phyloP scores from a whole-genome alignment of 208 protist species.

The Leishmania arabica region DNA sequence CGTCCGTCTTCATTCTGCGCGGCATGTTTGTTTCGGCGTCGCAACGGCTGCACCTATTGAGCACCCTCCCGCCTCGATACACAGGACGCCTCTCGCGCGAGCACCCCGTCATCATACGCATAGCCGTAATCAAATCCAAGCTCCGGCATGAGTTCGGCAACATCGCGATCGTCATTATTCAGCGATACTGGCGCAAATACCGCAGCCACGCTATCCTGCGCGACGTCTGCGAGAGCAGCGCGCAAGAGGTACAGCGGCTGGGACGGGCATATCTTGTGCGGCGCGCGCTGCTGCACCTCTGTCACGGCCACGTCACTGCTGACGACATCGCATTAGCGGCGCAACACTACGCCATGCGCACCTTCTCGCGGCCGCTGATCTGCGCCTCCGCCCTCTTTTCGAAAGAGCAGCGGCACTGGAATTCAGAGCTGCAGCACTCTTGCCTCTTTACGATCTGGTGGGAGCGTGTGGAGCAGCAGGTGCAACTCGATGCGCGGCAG shows the following conservation, averaged over 20 bases:
- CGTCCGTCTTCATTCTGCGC: conserved; percentile 49
- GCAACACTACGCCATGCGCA: conserved; percentile 31
- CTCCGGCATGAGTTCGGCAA: conserved; percentile 35
- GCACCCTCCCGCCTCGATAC: conserved; percentile 42
- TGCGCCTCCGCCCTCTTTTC: conserved; percentile 33
- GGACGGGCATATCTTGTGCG: conserved; percentile 47
- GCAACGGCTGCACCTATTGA: conserved; percentile 32
- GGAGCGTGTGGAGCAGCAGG: conserved; percentile 20
- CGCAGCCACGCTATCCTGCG: conserved; percentile 28
- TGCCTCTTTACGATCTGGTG: conserved; percentile 38
- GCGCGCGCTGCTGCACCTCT: conserved; percentile 20
- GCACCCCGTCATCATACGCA: conserved; percentile 44
- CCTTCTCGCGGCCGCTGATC: conserved; percentile 42
- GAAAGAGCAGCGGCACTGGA: conserved; percentile 50
- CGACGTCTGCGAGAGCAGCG: conserved; percentile 46
- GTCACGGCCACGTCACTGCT: conserved; percentile 15
- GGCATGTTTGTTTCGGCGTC: conserved; percentile 52
- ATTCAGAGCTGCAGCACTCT: conserved; percentile 48
- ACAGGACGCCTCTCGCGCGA: conserved; percentile 45
- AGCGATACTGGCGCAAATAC: conserved; percentile 53
- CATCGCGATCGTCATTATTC: conserved; percentile 48
- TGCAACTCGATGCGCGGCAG: conserved; percentile 9
- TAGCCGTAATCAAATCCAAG: conserved; percentile 33
- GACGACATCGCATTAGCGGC: conserved; percentile 26
- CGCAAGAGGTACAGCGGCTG: conserved; percentile 46